These are phyloP conservation scores for Solidago caesia DNA, from an alignment of 129 eudicot genomes.

Conservation along the genomic window DNA sequence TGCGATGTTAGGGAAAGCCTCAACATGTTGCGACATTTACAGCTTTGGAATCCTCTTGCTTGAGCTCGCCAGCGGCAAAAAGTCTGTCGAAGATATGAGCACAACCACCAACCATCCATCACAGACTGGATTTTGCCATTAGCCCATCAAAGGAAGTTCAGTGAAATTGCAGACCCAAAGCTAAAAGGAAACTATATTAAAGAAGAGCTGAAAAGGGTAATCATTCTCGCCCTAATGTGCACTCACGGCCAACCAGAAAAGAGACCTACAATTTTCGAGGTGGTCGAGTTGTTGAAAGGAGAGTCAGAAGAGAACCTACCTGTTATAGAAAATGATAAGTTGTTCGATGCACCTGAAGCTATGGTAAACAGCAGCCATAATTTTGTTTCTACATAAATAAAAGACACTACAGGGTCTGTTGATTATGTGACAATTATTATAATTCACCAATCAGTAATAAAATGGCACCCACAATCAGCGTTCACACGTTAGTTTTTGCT, in stretches of 20 bases:
- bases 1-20: conserved; percentile 59
- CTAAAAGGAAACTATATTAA: conserved; percentile 67
- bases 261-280: conserved; percentile 54
- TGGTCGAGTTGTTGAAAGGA: conserved; percentile 73
- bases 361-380: too few species aligned
- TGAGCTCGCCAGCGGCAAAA: not conserved
- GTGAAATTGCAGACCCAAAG: conserved; percentile 22
- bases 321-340: conserved; percentile 60
- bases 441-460: too few species aligned
- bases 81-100: not conserved
- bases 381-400: too few species aligned
- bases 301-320: conserved; percentile 53
- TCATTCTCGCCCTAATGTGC: conserved; percentile 2
- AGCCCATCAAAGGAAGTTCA: not conserved
- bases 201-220: not conserved
- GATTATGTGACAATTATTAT: too few species aligned
- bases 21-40: conserved; percentile 14
- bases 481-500: too few species aligned
- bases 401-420: too few species aligned
- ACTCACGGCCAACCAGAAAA: not conserved
- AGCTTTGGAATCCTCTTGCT: not conserved
- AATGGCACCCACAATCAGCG: too few species aligned
- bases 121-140: conserved; percentile 66
- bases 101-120: not conserved
- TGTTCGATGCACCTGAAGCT: conserved; percentile 32